These are phyloP conservation scores for Hemerocallis citrina DNA, from an alignment of 106 monocot species.

Conservation along the genomic window DNA sequence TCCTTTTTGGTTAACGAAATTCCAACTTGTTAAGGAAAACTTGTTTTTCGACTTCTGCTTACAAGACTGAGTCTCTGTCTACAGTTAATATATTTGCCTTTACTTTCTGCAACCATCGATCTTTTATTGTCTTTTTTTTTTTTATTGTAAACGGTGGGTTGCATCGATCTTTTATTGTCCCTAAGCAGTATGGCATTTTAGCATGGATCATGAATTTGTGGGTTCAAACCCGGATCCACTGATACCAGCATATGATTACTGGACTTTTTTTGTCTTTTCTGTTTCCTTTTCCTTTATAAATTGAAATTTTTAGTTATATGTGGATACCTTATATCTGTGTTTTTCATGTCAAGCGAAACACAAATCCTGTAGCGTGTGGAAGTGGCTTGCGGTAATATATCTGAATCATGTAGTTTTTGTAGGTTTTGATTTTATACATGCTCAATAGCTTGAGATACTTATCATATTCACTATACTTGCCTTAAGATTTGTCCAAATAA, in stretches of 20 bases:
- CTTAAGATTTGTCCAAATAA: too few relatives aligned
- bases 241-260: slow-evolving; percentile 34
- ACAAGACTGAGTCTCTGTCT: too few relatives aligned
- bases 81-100: background rate
- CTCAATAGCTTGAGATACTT: background rate
- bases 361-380: slow-evolving; percentile 25
- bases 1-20: too few relatives aligned
- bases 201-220: slow-evolving; percentile 42
- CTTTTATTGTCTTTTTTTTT: background rate
- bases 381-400: slow-evolving; percentile 22
- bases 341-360: slow-evolving; percentile 11
- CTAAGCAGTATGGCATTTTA: background rate
- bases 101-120: background rate
- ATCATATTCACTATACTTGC: too few relatives aligned
- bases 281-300: too few relatives aligned
- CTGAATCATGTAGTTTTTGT: background rate
- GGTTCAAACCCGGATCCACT: slow-evolving; percentile 47
- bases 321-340: background rate
- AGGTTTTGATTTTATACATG: background rate
- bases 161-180: too few relatives aligned
- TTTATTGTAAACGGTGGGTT: too few relatives aligned
- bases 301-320: too few relatives aligned
- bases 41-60: too few relatives aligned
- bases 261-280: background rate
- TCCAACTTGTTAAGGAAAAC: too few relatives aligned